These are phyloP conservation scores for Xylariaceae sp. DNA, from an alignment of 2,329 filamentous ascomycete genomes.

Conservation along the genomic window DNA sequence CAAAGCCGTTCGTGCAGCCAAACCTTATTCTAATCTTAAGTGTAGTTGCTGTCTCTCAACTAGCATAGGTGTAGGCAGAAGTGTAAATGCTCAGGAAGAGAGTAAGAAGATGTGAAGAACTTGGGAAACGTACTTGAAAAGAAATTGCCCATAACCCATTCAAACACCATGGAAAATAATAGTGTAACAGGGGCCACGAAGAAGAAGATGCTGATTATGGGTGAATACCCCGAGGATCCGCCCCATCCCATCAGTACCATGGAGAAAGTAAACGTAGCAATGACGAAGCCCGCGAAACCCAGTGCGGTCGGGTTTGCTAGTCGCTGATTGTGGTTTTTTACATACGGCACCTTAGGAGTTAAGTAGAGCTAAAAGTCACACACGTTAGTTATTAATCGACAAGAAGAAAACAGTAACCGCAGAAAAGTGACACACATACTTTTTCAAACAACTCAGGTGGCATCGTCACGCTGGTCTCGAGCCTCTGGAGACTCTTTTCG, in stretches of 20 bases:
- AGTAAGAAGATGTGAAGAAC: not conserved
- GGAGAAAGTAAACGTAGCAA: conserved; percentile 46
- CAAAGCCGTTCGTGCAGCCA: too few relatives aligned
- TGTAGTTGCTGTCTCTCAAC: too few relatives aligned
- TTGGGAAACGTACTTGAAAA: conserved; percentile 45
- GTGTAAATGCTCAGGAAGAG: too few relatives aligned
- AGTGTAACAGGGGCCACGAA: conserved; percentile 54
- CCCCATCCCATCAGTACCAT: conserved; percentile 47
- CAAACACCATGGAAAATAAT: conserved; percentile 54
- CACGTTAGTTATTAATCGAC: conserved; percentile 7
- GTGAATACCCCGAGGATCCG: conserved; percentile 41
- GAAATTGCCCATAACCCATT: conserved; percentile 60
- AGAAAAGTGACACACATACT: conserved; percentile 26
- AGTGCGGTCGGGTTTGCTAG: conserved; percentile 47
- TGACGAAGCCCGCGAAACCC: conserved; percentile 47
- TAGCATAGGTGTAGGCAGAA: too few relatives aligned
- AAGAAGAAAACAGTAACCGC: too few relatives aligned
- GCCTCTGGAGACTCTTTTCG: conserved; percentile 44
- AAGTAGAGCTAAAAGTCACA: conserved; percentile 43
- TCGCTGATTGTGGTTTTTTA: conserved; percentile 43
- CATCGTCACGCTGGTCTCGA: conserved; percentile 45
- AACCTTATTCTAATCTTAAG: too few relatives aligned
- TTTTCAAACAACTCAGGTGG: conserved; percentile 48
- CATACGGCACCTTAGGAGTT: conserved; percentile 45
- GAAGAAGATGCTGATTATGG: conserved; percentile 47